phyloP scores from a whole-genome alignment of 805 yeast genomes.

The Tetrapisispora fleetii region DNA sequence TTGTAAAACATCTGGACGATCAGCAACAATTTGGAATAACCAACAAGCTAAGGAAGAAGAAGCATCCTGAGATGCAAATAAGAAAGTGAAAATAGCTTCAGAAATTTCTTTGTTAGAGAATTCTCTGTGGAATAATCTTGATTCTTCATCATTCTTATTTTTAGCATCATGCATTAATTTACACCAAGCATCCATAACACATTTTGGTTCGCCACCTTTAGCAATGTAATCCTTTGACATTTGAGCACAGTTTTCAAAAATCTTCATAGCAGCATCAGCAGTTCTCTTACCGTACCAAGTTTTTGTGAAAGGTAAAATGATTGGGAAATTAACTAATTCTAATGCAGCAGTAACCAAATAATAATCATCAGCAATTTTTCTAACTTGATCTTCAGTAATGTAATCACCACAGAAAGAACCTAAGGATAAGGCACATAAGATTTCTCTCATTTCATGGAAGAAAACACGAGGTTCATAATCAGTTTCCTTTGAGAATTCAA shows the following conservation, averaged over 20 bases:
- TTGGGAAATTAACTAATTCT: constrained; percentile 95
- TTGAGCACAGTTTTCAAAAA: constrained; percentile 81
- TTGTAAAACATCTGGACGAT: constrained; percentile 80
- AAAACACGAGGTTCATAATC: constrained; percentile 48
- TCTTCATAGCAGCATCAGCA: constrained; percentile 89
- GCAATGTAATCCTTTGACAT: constrained; percentile 75
- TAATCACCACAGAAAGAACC: constrained; percentile 94
- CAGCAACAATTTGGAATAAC: constrained; percentile 94
- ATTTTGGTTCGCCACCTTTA: constrained; percentile 65
- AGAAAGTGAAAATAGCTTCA: constrained; percentile 91
- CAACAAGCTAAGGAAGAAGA: constrained; percentile 95
- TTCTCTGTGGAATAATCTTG: constrained; percentile 60
- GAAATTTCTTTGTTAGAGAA: constrained; percentile 87
- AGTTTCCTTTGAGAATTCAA: constrained; percentile 46
- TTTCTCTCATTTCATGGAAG: constrained; percentile 91
- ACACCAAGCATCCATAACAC: constrained; percentile 96
- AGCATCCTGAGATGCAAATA: constrained; percentile 97
- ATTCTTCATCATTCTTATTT: constrained; percentile 37
- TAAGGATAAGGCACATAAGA: constrained; percentile 87
- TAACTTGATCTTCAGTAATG: constrained; percentile 84
- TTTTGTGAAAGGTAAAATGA: constrained; percentile 89
- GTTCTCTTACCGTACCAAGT: constrained; percentile 95
- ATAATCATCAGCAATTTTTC: constrained; percentile 84
- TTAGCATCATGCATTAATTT: constrained; percentile 68
- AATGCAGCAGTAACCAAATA: constrained; percentile 89